Evolutionary conservation across 495 filamentous ascomycete species (phyloP).

Genomic region (Pyrenula aspistea): DNA sequence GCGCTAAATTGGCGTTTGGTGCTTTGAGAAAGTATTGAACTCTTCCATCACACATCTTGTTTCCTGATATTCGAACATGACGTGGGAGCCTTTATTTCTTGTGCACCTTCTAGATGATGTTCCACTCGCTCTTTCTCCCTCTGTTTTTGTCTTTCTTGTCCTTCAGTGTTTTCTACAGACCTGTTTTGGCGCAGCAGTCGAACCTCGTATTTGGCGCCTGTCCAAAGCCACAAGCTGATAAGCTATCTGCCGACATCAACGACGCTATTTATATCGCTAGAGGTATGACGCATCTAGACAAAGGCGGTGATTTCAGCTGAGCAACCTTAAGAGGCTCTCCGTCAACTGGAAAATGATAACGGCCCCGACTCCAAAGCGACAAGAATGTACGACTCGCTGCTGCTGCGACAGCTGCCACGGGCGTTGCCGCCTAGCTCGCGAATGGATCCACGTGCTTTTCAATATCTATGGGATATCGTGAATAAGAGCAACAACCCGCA

Average conservation of each 20-base stretch:
- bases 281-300: not conserved
- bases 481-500: not conserved
- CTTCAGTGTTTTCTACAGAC: not conserved
- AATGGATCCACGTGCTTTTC: not conserved
- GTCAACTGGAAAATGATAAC: not conserved
- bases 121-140: not conserved
- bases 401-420: not conserved
- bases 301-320: not conserved
- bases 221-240: not conserved
- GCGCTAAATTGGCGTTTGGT: no score
- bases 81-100: no score
- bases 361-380: not conserved
- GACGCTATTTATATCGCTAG: not conserved
- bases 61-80: no score
- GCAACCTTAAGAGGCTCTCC: not conserved
- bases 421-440: not conserved
- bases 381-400: not conserved
- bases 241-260: not conserved
- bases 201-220: not conserved
- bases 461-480: not conserved
- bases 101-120: not conserved
- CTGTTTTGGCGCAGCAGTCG: not conserved
- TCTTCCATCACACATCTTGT: no score
- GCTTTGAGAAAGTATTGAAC: no score
- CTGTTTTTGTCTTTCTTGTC: not conserved